Percentiles rank a stretch among this genome's conserved stretches.
These are phyloP conservation scores for Aurinia saxatilis DNA, from an alignment of 345 rosid genomes.

Conservation along the genomic window DNA sequence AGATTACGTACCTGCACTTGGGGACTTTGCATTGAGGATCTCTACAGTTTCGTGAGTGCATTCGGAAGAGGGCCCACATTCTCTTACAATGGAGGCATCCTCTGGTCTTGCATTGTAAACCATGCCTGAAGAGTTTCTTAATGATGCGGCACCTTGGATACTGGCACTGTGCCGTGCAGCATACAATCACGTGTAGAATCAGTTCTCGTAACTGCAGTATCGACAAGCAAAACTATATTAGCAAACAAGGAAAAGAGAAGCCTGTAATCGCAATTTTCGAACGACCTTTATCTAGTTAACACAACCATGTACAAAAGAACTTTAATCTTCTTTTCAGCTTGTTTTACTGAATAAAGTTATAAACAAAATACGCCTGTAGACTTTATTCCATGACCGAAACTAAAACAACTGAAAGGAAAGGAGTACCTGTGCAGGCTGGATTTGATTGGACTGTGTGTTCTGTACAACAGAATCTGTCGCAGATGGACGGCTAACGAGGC, in stretches of 20 bases:
- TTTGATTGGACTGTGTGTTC: slow-evolving; percentile 83
- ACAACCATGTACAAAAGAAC: background rate
- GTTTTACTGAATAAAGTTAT: background rate
- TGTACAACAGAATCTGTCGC: slow-evolving; percentile 84
- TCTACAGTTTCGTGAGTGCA: slow-evolving; percentile 95
- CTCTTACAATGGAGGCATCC: slow-evolving; percentile 75
- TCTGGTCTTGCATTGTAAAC: slow-evolving; percentile 70
- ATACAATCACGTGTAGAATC: slow-evolving; percentile 79
- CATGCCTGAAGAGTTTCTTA: slow-evolving; percentile 79
- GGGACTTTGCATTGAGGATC: slow-evolving; percentile 93
- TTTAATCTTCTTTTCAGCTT: slow-evolving; percentile 2
- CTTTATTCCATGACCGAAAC: background rate
- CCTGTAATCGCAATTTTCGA: background rate
- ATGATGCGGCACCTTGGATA: slow-evolving; percentile 88
- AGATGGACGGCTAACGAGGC: slow-evolving; percentile 73
- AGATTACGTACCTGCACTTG: slow-evolving; percentile 69
- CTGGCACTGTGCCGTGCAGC: slow-evolving; percentile 65
- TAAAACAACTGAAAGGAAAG: background rate
- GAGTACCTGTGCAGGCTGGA: slow-evolving; percentile 61
- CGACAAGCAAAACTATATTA: slow-evolving; percentile 7
- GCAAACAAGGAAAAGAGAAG: background rate
- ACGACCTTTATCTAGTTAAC: background rate
- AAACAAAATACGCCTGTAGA: background rate
- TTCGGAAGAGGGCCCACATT: slow-evolving; percentile 93
- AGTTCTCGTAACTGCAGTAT: slow-evolving; percentile 79